These are phyloP conservation scores for Coprinellus micaceus DNA, from an alignment of 768 basidiomycete species.

Conservation along the genomic window DNA sequence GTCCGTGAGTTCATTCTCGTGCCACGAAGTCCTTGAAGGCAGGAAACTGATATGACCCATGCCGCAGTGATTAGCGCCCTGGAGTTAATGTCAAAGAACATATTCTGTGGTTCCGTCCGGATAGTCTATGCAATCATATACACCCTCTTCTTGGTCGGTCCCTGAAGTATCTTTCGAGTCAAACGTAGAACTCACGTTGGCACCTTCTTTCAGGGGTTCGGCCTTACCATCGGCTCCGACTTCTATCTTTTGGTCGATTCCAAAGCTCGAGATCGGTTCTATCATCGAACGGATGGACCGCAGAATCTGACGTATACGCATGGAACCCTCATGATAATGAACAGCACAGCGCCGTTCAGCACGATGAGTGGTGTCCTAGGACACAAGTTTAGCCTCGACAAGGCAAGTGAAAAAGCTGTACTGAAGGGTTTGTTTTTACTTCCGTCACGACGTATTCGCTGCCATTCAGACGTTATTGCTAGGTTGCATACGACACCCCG, in stretches of 20 bases:
- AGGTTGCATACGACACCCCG: slow-evolving; percentile 63
- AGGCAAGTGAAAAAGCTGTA: slow-evolving; percentile 40
- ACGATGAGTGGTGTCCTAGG: slow-evolving; percentile 44
- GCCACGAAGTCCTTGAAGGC: not conserved
- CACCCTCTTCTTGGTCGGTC: slow-evolving; percentile 68
- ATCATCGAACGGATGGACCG: slow-evolving; percentile 25
- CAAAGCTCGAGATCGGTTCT: slow-evolving; percentile 47
- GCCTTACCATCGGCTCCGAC: slow-evolving; percentile 80
- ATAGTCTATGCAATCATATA: slow-evolving; percentile 87
- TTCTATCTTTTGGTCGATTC: slow-evolving; percentile 70
- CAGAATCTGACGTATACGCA: slow-evolving; percentile 45
- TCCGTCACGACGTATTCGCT: not conserved
- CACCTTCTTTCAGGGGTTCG: slow-evolving; percentile 76
- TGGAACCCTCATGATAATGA: slow-evolving; percentile 49
- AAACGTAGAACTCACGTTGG: no score
- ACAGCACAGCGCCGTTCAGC: slow-evolving; percentile 39
- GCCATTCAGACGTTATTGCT: no score
- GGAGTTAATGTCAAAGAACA: slow-evolving; percentile 76
- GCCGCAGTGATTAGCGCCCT: slow-evolving; percentile 69
- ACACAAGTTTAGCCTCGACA: slow-evolving; percentile 32
- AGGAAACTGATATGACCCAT: not conserved
- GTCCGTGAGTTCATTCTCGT: slow-evolving; percentile 51
- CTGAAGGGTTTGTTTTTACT: no score
- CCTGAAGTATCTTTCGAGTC: not conserved
- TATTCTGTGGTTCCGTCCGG: slow-evolving; percentile 77